These are phyloP conservation scores for Urostyla sp. DNA, from an alignment of 73 alveolate species.

Conservation along the genomic window DNA sequence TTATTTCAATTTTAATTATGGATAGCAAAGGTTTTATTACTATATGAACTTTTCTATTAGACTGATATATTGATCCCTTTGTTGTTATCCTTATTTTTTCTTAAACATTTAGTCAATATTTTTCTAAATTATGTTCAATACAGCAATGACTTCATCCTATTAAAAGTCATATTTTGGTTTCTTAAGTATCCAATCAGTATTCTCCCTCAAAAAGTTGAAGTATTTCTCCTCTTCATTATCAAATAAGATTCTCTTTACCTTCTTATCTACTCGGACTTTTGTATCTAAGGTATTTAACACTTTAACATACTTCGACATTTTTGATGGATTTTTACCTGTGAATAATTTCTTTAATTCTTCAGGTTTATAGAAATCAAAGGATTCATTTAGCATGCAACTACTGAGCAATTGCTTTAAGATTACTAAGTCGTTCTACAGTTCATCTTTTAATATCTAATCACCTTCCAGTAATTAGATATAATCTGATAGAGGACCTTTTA, in stretches of 20 bases:
- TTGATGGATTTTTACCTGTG: not conserved
- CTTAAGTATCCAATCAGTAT: conserved; percentile 22
- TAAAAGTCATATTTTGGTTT: conserved; percentile 14
- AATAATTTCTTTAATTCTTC: not conserved
- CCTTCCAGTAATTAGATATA: not conserved
- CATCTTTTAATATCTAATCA: no score
- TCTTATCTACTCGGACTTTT: not conserved
- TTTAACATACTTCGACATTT: conserved; percentile 29
- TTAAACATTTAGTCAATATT: conserved; percentile 1
- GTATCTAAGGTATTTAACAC: not conserved
- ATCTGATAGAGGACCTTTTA: not conserved
- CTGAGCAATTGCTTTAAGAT: no score
- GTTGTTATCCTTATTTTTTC: no score
- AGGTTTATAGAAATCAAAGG: not conserved
- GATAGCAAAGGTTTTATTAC: no score
- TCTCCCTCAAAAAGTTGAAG: conserved; percentile 17
- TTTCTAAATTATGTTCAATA: not conserved
- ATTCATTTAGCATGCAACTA: not conserved
- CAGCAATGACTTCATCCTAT: conserved; percentile 15
- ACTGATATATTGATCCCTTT: no score
- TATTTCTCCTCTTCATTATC: conserved; percentile 2
- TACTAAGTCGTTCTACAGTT: no score
- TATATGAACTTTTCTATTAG: no score
- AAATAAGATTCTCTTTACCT: not conserved
- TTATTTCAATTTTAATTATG: no score